A percentile compares a stretch with the other conserved stretches of the same genome.
phyloP scores from a whole-genome alignment of 108 stramenopile species.

The Discostella pseudostelligera region DNA sequence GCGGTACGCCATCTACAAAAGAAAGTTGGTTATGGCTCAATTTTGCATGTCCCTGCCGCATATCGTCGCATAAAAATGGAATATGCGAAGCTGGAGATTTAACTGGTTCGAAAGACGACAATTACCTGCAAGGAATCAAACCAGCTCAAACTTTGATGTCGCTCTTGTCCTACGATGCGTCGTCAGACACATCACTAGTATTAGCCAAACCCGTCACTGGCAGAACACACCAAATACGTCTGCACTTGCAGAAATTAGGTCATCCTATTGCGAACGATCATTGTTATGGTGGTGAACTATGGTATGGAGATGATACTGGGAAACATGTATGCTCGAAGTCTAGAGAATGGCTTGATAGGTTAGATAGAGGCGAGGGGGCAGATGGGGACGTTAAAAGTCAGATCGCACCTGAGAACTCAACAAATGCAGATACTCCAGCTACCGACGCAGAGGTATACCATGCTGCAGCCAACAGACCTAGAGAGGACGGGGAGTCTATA shows the following conservation, averaged over 20 bases:
- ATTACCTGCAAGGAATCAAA: conserved; percentile 63
- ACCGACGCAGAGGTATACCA: conserved; percentile 63
- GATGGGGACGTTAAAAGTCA: background rate
- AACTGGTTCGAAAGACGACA: conserved; percentile 47
- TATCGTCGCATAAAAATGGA: conserved; percentile 72
- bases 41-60: conserved; percentile 74
- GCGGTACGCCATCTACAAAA: background rate
- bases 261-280: conserved; percentile 92
- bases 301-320: conserved; percentile 59
- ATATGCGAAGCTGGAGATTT: conserved; percentile 77
- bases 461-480: conserved; percentile 29
- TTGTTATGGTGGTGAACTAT: conserved; percentile 86
- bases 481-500: conserved; percentile 56
- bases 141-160: conserved; percentile 79
- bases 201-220: conserved; percentile 68
- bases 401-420: conserved; percentile 22
- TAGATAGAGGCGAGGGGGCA: conserved; percentile 31
- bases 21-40: conserved; percentile 53
- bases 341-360: conserved; percentile 37
- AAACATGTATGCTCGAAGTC: conserved; percentile 46
- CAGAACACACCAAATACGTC: conserved; percentile 77
- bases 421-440: conserved; percentile 59
- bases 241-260: conserved; percentile 78
- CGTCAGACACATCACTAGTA: conserved; percentile 72
- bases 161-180: conserved; percentile 60